phyloP scores from a whole-genome alignment of 805 yeast species.

The Candida tallmaniae region DNA sequence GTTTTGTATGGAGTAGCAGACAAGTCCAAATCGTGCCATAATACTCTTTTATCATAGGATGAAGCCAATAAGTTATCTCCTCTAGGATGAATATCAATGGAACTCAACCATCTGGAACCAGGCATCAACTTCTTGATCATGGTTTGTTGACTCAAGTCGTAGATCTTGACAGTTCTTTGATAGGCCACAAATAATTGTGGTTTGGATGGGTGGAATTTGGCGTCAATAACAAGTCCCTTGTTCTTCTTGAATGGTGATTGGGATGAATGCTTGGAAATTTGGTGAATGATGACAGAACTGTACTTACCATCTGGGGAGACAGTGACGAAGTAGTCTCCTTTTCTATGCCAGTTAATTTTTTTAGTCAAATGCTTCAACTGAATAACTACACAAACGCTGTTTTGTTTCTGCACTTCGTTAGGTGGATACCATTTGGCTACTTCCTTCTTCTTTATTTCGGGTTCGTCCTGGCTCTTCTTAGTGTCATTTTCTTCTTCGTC shows the following conservation, averaged over 20 bases:
- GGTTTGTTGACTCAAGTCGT: constrained; percentile 83
- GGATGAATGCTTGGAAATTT: constrained; percentile 86
- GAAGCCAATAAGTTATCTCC: constrained; percentile 94
- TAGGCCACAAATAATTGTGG: constrained; percentile 93
- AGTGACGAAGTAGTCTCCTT: constrained; percentile 94
- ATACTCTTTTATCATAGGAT: constrained; percentile 88
- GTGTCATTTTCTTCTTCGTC: constrained; percentile 17
- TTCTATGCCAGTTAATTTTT: constrained; percentile 90
- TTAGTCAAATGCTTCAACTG: constrained; percentile 65
- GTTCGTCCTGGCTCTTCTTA: constrained; percentile 25
- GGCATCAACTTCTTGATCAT: constrained; percentile 83
- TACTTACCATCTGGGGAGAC: constrained; percentile 93
- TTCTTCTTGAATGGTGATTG: constrained; percentile 94
- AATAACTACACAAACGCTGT: constrained; percentile 72
- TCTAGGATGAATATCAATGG: constrained; percentile 90
- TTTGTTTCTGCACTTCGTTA: constrained; percentile 47
- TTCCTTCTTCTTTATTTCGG: constrained; percentile 35
- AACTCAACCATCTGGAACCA: constrained; percentile 92
- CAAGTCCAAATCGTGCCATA: constrained; percentile 96
- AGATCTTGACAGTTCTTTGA: constrained; percentile 86
- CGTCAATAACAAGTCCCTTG: constrained; percentile 92
- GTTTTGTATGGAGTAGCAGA: constrained; percentile 90
- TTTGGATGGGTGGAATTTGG: constrained; percentile 93
- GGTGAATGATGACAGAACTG: constrained; percentile 89
- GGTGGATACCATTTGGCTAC: constrained; percentile 86